phyloP scores from a whole-genome alignment of 805 yeast genomes.

The Candida easanensis region DNA sequence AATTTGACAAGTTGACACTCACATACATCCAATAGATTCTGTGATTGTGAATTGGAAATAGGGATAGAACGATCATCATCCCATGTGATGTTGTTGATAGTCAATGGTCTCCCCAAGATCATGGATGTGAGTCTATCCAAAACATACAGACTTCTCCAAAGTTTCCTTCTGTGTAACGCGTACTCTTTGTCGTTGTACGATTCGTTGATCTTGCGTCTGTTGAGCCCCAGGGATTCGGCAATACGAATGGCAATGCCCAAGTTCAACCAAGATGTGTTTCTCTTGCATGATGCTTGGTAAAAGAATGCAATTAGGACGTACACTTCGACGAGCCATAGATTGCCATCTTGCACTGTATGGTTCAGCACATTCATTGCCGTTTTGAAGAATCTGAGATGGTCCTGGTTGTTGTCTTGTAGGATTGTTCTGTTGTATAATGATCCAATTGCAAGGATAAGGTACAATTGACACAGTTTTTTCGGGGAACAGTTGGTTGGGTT shows the following conservation, averaged over 20 bases:
- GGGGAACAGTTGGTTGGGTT: not conserved
- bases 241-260: conserved; percentile 38
- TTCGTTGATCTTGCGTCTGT: conserved; percentile 35
- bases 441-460: conserved; percentile 37
- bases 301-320: conserved; percentile 36
- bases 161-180: conserved; percentile 27
- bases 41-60: conserved; percentile 27
- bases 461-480: conserved; percentile 1
- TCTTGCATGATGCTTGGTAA: conserved; percentile 36
- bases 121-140: conserved; percentile 33
- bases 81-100: conserved; percentile 36
- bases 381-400: conserved; percentile 33
- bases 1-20: conserved; percentile 30
- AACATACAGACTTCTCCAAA: conserved; percentile 33
- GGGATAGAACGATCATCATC: conserved; percentile 28
- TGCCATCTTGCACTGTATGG: conserved; percentile 34
- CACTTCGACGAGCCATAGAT: conserved; percentile 39
- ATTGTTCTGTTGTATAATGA: conserved; percentile 34
- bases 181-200: conserved; percentile 20
- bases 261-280: conserved; percentile 41
- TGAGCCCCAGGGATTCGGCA: conserved; percentile 40
- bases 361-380: conserved; percentile 32
- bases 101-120: conserved; percentile 35
- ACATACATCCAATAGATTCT: conserved; percentile 30
- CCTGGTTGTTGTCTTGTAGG: conserved; percentile 18